Evolutionary conservation across 345 rosid genomes (phyloP).

Genomic region (Linum usitatissimum): DNA sequence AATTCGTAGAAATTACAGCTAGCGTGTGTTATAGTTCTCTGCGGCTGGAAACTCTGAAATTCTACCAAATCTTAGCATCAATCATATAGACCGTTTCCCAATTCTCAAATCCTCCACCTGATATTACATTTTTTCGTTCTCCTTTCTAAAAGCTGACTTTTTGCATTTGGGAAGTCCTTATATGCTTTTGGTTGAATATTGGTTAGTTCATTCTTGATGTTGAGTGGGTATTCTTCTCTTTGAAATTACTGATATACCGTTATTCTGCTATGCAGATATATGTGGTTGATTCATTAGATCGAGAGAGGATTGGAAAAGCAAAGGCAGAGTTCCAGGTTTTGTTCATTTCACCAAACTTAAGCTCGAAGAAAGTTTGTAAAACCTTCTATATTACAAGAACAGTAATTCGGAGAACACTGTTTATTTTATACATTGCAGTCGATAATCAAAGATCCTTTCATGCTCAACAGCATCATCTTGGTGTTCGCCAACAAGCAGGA

Average conservation of each 20-base stretch:
- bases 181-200: too few species aligned
- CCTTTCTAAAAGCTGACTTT: too few species aligned
- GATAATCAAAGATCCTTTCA: conserved; percentile 89
- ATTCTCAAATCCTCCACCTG: too few species aligned
- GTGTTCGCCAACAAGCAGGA: conserved; percentile 99
- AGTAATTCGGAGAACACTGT: background rate
- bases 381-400: conserved; percentile 7
- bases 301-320: conserved; percentile 90
- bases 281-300: conserved; percentile 94
- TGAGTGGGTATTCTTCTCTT: background rate
- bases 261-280: conserved; percentile 53
- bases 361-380: conserved; percentile 2
- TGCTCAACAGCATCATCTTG: conserved; percentile 88
- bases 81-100: too few species aligned
- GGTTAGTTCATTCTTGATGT: background rate
- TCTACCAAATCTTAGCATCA: too few species aligned
- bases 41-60: too few species aligned
- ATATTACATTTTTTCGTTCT: too few species aligned
- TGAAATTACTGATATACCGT: background rate
- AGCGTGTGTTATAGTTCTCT: too few species aligned
- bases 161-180: too few species aligned
- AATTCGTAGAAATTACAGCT: too few species aligned
- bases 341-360: conserved; percentile 13
- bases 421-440: conserved; percentile 41
- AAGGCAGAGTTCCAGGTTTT: conserved; percentile 91